Conservation (phyloP, 768 basidiomycete species). For the Boletales sp. region DNA sequence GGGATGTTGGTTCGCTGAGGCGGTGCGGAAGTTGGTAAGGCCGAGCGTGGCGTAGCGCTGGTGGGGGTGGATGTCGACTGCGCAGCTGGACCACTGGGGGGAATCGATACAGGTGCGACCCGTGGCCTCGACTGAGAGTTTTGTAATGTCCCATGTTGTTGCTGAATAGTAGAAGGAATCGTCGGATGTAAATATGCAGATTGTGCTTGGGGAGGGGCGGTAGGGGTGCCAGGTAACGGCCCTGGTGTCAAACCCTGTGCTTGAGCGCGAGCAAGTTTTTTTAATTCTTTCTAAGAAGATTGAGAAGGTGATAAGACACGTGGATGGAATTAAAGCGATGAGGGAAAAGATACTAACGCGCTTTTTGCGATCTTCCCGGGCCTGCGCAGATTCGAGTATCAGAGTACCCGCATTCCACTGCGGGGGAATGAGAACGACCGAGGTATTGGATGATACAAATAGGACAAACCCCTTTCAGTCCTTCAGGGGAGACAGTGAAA, state of each 20-base stretch:
- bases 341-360: slow-evolving; percentile 46
- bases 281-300: slow-evolving; percentile 61
- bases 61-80: slow-evolving; percentile 32
- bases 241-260: slow-evolving; percentile 27
- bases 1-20: slow-evolving; percentile 19
- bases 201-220: slow-evolving; percentile 34
- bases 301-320: slow-evolving; percentile 8
- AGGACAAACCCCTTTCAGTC: slow-evolving; percentile 63
- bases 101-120: slow-evolving; percentile 32
- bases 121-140: slow-evolving; percentile 22
- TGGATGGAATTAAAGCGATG: slow-evolving; percentile 4
- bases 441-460: slow-evolving; percentile 12
- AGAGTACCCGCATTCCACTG: slow-evolving; percentile 68
- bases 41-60: slow-evolving; percentile 29
- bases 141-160: slow-evolving; percentile 16
- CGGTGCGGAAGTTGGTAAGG: slow-evolving; percentile 21
- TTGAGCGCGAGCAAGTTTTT: slow-evolving; percentile 59
- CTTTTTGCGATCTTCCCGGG: slow-evolving; percentile 73
- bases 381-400: slow-evolving; percentile 67
- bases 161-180: slow-evolving; percentile 19
- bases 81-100: slow-evolving; percentile 23
- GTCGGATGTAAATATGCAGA: slow-evolving; percentile 22
- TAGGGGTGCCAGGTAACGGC: slow-evolving; percentile 20
- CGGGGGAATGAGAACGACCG: slow-evolving; percentile 8
- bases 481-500: slow-evolving; percentile 69